Evolutionary conservation across 371 early-diverging fungal species (phyloP), one percentile per base, ranked within the genome.

Genomic region (Mucor ambiguus): DNA sequence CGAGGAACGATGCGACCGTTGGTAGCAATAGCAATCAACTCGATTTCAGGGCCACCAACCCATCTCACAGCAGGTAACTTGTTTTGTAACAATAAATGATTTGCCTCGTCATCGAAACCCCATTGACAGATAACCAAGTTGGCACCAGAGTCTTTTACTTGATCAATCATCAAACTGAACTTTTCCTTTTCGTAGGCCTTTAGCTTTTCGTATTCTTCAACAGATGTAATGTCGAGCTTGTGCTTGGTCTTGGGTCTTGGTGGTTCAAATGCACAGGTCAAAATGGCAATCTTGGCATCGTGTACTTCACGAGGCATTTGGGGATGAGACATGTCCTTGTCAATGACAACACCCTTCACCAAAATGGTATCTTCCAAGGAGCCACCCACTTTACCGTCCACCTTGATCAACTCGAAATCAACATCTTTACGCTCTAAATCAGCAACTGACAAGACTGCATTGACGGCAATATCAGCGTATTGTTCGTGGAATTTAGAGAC

Each of bases 41-140:
- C 99, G 52, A 99, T 93, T 79, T 99, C 99, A 28, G 99, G 97
- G 32, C 99, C 99, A 67, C 99, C 99, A n/a, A 99, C 99, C 99
- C 99, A 99, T 70, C 99, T 89, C 29, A 99, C 97, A 67, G 99
- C 99, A 48, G 99, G 99, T 35, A 99, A 86, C 75, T 98, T 76
- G 85, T 98, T 95, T 82, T 99, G 98, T 85, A 99, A 82, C 63
- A 99, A 85, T 78, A 99, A 83, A 77, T 99, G 99, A 85, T 99
- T 99, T 46, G 99, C 99, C 82, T 99, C 99, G 77, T 99, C 99
- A 82, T 99, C 99, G 77, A 99, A 99, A 67, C 99, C 99, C 99
- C 99, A 99, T 83, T 99, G 99, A 86, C 99, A 99, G 58, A 99
- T 94, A 41, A 99, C 99, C 30, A 99, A 74, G 83, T 98, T 98